phyloP scores from a whole-genome alignment of 148 eudicot genomes.

The Rhododendron simsii region DNA sequence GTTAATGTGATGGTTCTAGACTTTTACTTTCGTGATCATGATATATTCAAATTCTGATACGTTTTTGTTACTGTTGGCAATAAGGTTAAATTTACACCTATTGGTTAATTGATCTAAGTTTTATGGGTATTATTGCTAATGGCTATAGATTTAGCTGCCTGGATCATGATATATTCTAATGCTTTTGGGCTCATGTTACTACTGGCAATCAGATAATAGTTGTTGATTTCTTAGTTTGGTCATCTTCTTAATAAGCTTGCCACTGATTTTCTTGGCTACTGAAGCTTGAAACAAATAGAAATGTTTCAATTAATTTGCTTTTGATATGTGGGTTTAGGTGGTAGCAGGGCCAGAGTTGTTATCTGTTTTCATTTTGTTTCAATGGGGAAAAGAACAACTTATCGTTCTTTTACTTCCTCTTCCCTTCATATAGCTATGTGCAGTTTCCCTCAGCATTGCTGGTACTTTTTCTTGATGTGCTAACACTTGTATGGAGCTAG shows the following conservation, averaged over 20 bases:
- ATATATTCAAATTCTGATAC: background rate
- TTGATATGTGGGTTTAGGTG: background rate
- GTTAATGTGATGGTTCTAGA: background rate
- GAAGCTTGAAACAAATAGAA: background rate
- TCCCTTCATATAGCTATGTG: background rate
- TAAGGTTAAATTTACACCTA: background rate
- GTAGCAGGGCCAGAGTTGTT: background rate
- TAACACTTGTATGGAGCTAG: background rate
- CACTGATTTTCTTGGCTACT: background rate
- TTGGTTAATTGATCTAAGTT: background rate
- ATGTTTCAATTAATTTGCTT: background rate
- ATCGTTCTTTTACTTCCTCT: background rate
- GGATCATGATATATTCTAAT: background rate
- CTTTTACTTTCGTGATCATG: background rate
- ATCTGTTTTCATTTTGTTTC: background rate
- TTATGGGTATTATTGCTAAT: background rate
- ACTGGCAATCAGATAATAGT: background rate
- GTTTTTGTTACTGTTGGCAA: constrained; percentile 9
- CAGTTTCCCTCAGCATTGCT: background rate
- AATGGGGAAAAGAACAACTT: background rate
- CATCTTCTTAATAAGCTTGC: background rate
- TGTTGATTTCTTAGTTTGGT: background rate
- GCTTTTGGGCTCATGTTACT: background rate
- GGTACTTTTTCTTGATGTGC: background rate
- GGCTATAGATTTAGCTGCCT: background rate